These are phyloP conservation scores for Hypoxylon perforatum DNA, from an alignment of 495 filamentous ascomycete genomes.

Conservation along the genomic window DNA sequence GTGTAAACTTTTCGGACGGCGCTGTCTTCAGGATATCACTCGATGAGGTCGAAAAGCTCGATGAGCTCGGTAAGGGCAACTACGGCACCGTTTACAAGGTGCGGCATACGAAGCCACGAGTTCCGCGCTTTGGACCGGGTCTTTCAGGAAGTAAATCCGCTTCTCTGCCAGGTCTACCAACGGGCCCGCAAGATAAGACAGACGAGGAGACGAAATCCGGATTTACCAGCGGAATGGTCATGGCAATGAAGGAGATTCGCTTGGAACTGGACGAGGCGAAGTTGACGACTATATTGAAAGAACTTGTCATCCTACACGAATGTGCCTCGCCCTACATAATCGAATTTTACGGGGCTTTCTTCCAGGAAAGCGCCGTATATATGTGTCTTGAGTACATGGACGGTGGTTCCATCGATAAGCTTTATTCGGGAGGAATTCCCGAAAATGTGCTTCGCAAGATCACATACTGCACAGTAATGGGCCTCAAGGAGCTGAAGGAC, in stretches of 20 bases:
- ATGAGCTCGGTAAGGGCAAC: conserved; percentile 97
- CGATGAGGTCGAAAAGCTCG: conserved; percentile 93
- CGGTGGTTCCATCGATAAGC: conserved; percentile 96
- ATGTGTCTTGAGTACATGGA: conserved; percentile 99
- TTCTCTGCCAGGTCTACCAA: conserved; percentile 46
- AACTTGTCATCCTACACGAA: conserved; percentile 94
- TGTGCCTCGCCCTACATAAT: conserved; percentile 96
- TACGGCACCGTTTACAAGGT: conserved; percentile 99
- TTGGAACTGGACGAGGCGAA: conserved; percentile 96
- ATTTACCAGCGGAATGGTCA: conserved; percentile 74
- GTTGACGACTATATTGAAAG: conserved; percentile 97
- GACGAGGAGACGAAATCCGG: conserved; percentile 37
- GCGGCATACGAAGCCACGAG: conserved; percentile 80
- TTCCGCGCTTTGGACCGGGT: conserved; percentile 83
- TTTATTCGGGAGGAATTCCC: conserved; percentile 93
- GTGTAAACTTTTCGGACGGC: conserved; percentile 91
- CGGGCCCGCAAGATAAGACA: conserved; percentile 47
- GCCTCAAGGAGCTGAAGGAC: conserved; percentile 92
- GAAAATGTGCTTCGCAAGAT: conserved; percentile 92
- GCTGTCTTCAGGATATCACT: conserved; percentile 93
- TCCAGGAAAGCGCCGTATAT: conserved; percentile 98
- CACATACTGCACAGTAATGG: conserved; percentile 88
- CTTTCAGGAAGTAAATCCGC: conserved; percentile 67
- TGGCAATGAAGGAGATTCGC: conserved; percentile 99
- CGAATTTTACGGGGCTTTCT: conserved; percentile 99